Evolutionary conservation across 1,284 basidiomycete genomes (phyloP), one percentile per base, ranked within the genome.

Genomic region (Ceratobasidium sp.): DNA sequence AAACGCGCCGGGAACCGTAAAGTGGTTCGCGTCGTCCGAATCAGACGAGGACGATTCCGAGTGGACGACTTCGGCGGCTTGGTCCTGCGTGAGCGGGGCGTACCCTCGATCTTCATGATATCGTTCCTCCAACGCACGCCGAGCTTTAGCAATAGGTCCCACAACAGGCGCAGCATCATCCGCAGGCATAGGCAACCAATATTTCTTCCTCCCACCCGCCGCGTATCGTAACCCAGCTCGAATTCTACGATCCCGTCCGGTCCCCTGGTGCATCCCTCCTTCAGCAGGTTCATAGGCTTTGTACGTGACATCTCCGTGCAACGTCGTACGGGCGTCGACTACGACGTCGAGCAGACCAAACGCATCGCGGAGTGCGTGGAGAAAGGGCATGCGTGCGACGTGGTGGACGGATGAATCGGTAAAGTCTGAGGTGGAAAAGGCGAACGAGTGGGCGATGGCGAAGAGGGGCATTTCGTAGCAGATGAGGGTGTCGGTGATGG

Each of bases 381-480:
- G 90, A 84, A 97, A 90, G 0, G 94, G 94, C 88, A 98, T 93
- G 28, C 96, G 92, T 1, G 95, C 96, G 38, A 93, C 92, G 83
- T 92, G 94, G 17, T 89, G 87, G 38, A 91, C 85, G 4, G 87
- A 85, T 0, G 88, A 85, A 82, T 94, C 92, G 81, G 94, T 90
- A 83, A 95, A 98, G 84, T 98, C 96, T 68, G 88, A 92, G 81
- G 92, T 90, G 3, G 93, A 91, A 84, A 97, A 97, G 40, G 96
- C 96, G 82, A 92, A 96, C 85, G 93, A 90, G 85, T 99, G 98
- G 1, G 95, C 94, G 65, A 98, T 88, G 0, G 98, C 97, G 83
- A 99, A 99, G 78, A 99, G 86, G 0, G 97, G 97, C 97, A 99
- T 99, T 86, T 99, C 97, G 78, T 98, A 87, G 85, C 96, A 98